Conservation (phyloP, 768 basidiomycete genomes). For the Lentinus tigrinus region DNA sequence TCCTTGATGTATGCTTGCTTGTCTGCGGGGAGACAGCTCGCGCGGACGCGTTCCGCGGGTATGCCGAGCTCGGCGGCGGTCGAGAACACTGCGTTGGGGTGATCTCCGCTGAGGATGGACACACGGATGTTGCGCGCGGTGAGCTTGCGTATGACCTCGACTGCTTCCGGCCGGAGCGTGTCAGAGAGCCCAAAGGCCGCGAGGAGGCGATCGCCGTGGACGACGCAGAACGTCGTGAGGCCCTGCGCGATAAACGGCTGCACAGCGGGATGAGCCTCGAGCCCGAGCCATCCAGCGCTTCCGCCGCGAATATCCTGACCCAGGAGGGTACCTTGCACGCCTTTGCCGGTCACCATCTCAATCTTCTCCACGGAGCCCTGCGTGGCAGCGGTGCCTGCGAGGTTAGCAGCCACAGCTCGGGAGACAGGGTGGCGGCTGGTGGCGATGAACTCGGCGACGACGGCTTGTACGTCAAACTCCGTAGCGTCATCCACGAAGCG, state of each 20-base stretch:
- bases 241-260: slow-evolving; percentile 38
- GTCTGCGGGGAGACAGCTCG: slow-evolving; percentile 45
- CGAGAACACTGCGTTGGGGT: slow-evolving; percentile 39
- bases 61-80: slow-evolving; percentile 42
- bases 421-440: slow-evolving; percentile 37
- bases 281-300: slow-evolving; percentile 33
- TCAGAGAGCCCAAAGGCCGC: slow-evolving; percentile 45
- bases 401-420: slow-evolving; percentile 32
- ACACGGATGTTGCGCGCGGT: slow-evolving; percentile 35
- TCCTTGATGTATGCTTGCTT: slow-evolving; percentile 38
- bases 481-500: slow-evolving; percentile 19
- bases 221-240: slow-evolving; percentile 44
- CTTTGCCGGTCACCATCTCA: slow-evolving; percentile 35
- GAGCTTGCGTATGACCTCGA: slow-evolving; percentile 36
- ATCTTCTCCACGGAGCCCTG: slow-evolving; percentile 17
- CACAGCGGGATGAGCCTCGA: slow-evolving; percentile 28
- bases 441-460: slow-evolving; percentile 31
- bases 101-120: slow-evolving; percentile 53
- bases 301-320: slow-evolving; percentile 36
- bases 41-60: slow-evolving; percentile 33
- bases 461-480: slow-evolving; percentile 7
- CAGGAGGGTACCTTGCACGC: slow-evolving; percentile 34
- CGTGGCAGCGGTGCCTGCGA: slow-evolving; percentile 14
- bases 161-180: slow-evolving; percentile 41
- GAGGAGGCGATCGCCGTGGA: slow-evolving; percentile 24